phyloP scores from a whole-genome alignment of 192 early-diverging fungal species.

The Umbelopsis sp. region DNA sequence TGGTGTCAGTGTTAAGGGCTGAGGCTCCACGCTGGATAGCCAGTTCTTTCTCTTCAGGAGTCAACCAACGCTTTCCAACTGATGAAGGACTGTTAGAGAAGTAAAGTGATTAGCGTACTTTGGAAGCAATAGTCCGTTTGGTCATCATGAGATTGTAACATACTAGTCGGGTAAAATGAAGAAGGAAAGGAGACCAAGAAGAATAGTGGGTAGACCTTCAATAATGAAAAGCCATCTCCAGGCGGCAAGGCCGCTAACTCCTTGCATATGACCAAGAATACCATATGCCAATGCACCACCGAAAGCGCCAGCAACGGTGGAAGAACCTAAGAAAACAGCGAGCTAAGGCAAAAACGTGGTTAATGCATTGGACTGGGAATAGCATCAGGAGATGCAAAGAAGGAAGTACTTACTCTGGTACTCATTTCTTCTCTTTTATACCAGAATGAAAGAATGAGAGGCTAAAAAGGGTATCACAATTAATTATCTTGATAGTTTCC shows the following conservation, averaged over 20 bases:
- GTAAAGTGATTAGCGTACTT: too few relatives aligned
- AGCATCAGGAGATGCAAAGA: not conserved
- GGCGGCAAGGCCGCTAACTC: conserved; percentile 51
- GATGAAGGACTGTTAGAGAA: conserved; percentile 32
- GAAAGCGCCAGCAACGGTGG: conserved; percentile 75
- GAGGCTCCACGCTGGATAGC: conserved; percentile 36
- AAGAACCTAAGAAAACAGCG: conserved; percentile 65
- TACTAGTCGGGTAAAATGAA: conserved; percentile 54
- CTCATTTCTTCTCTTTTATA: conserved; percentile 26
- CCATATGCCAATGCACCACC: conserved; percentile 76
- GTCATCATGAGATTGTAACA: not conserved
- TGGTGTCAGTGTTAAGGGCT: conserved; percentile 28
- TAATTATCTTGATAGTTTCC: not conserved
- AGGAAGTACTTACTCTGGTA: conserved; percentile 6
- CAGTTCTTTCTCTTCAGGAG: conserved; percentile 36
- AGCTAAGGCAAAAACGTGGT: conserved; percentile 17
- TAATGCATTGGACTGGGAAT: not conserved
- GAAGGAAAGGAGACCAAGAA: conserved; percentile 55
- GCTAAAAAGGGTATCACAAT: not conserved
- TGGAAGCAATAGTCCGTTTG: too few relatives aligned
- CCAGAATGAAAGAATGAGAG: conserved; percentile 30
- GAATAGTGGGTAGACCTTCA: conserved; percentile 64
- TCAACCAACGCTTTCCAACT: conserved; percentile 30
- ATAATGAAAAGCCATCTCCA: conserved; percentile 79
- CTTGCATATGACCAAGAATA: conserved; percentile 50